Evolutionary conservation across 179 eudicot species (phyloP).

Genomic region (Nepenthes alata): DNA sequence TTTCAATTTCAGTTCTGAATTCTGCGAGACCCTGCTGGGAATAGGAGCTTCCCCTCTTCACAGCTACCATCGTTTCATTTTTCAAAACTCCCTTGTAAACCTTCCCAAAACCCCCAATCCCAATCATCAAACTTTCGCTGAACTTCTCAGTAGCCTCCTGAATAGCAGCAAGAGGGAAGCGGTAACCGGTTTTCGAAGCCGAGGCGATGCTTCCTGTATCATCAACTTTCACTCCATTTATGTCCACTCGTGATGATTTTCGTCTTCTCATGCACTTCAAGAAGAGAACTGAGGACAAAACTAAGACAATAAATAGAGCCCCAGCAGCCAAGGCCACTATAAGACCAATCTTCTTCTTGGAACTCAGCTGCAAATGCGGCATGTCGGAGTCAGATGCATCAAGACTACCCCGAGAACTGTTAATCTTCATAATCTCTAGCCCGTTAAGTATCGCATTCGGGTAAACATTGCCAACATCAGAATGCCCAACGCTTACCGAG

Average conservation of each 20-base stretch:
- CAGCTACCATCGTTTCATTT: constrained; percentile 31
- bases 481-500: constrained; percentile 34
- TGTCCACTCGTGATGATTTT: constrained; percentile 5
- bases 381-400: constrained; percentile 12
- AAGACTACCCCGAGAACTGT: constrained; percentile 25
- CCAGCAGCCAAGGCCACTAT: constrained; percentile 19
- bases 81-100: constrained; percentile 35
- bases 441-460: constrained; percentile 39
- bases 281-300: constrained; percentile 11
- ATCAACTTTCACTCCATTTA: constrained; percentile 12
- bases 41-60: constrained; percentile 32
- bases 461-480: constrained; percentile 11
- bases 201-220: too few species aligned
- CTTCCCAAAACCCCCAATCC: constrained; percentile 47
- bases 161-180: constrained; percentile 20
- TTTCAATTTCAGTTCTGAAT: constrained; percentile 34
- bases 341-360: constrained; percentile 14
- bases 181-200: constrained; percentile 14
- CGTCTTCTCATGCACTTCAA: constrained; percentile 16
- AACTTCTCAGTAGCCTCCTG: constrained; percentile 36
- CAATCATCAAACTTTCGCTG: constrained; percentile 28
- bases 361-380: constrained; percentile 1
- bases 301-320: constrained; percentile 5
- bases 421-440: constrained; percentile 44
- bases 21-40: constrained; percentile 39